Conservation (phyloP, 345 rosid genomes). For the Sonneratia alba region DNA sequence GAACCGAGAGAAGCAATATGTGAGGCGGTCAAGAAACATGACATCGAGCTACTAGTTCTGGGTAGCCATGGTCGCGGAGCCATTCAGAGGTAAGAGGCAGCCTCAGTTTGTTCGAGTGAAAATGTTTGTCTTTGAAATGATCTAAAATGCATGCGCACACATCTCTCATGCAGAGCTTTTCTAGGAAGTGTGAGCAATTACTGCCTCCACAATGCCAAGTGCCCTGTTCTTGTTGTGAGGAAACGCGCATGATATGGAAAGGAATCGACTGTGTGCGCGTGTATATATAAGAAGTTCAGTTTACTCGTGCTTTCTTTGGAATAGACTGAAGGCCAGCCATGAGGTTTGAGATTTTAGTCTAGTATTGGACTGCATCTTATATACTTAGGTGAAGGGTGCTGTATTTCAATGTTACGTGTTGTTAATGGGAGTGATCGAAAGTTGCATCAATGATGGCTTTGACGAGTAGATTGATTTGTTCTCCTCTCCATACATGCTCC, state of each 20-base stretch:
- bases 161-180: constrained; percentile 4
- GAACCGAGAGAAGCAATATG: constrained; percentile 51
- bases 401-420: no score
- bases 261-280: not conserved
- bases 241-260: not conserved
- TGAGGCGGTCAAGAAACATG: constrained; percentile 43
- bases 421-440: no score
- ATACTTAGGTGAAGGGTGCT: no score
- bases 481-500: no score
- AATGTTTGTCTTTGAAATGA: not conserved
- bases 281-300: not conserved
- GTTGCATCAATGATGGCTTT: no score
- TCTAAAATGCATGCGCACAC: no score
- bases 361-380: not conserved
- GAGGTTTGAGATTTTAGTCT: not conserved
- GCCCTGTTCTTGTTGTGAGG: constrained; percentile 5
- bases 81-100: constrained; percentile 31
- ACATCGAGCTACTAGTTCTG: constrained; percentile 41
- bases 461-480: no score
- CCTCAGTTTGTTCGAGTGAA: not conserved
- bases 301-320: not conserved
- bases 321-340: no score
- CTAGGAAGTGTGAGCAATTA: constrained; percentile 4
- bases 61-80: constrained; percentile 36
- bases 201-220: constrained; percentile 7